phyloP scores from a whole-genome alignment of 257 asterid genomes.

The Plantago elongata region DNA sequence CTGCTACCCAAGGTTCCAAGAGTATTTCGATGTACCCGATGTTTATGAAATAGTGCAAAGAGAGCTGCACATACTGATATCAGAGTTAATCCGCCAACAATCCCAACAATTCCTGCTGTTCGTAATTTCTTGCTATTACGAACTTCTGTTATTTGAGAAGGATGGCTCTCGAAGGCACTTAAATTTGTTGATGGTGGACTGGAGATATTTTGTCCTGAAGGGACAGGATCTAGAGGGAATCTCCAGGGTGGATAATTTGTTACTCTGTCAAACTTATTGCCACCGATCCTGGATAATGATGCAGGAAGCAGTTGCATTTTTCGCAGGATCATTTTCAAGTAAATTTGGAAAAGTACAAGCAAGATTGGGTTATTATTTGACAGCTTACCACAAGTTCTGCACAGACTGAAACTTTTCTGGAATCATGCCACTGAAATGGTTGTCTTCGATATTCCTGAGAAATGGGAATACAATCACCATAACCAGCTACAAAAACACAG shows the following conservation, averaged over 20 bases:
- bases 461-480: slow-evolving; percentile 9
- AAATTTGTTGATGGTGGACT: slow-evolving; percentile 58
- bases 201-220: slow-evolving; percentile 45
- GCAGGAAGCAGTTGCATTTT: slow-evolving; percentile 7
- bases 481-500: slow-evolving; percentile 16
- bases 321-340: slow-evolving; percentile 4
- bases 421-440: slow-evolving; percentile 90
- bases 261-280: slow-evolving; percentile 55
- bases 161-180: slow-evolving; percentile 55
- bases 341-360: neutral
- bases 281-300: slow-evolving; percentile 59
- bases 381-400: slow-evolving; percentile 58
- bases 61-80: slow-evolving; percentile 48
- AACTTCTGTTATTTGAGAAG: slow-evolving; percentile 27
- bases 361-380: neutral
- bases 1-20: slow-evolving; percentile 27
- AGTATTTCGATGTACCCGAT: slow-evolving; percentile 22
- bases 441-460: slow-evolving; percentile 85
- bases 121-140: slow-evolving; percentile 37
- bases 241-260: slow-evolving; percentile 73
- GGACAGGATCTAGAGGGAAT: slow-evolving; percentile 51
- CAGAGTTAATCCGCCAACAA: slow-evolving; percentile 47
- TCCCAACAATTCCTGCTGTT: slow-evolving; percentile 31
- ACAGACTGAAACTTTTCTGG: slow-evolving; percentile 70
- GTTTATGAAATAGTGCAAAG: slow-evolving; percentile 24